phyloP scores from a whole-genome alignment of 768 basidiomycete genomes.

The Porphyrellus cyaneotinctus region DNA sequence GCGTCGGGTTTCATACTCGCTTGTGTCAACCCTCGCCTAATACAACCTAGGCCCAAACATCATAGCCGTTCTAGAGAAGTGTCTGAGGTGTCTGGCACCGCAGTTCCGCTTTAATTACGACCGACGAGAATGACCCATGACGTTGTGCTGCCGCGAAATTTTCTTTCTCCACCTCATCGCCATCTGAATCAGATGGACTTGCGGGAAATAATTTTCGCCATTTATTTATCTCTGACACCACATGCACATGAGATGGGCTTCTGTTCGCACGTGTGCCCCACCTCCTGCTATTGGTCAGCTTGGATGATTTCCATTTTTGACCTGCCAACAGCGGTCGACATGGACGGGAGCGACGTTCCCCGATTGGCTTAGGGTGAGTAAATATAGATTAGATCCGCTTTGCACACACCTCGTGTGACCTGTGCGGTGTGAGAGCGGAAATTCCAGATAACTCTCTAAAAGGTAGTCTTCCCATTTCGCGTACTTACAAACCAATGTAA shows the following conservation, averaged over 20 bases:
- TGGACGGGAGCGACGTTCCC: constrained; percentile 5
- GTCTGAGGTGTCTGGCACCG: background rate
- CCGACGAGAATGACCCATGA: constrained; percentile 3
- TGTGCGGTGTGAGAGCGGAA: constrained; percentile 6
- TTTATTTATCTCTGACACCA: background rate
- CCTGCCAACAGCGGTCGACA: background rate
- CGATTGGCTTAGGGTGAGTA: background rate
- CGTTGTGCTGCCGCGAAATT: background rate
- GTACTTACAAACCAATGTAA: background rate
- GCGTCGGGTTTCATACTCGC: background rate
- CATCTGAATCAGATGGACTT: background rate
- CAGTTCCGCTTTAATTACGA: background rate
- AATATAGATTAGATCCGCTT: background rate
- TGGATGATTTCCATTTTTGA: background rate
- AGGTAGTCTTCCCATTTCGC: constrained; percentile 13
- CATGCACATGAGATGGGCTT: background rate
- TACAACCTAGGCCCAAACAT: background rate
- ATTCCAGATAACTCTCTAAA: background rate
- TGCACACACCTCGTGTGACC: background rate
- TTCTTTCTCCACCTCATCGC: constrained; percentile 8
- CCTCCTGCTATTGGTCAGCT: background rate
- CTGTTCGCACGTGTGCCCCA: background rate
- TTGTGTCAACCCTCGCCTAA: background rate
- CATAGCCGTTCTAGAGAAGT: background rate
- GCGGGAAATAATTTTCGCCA: background rate